These are phyloP conservation scores for Cubamyces sp. DNA, from an alignment of 768 basidiomycete species.

Conservation along the genomic window DNA sequence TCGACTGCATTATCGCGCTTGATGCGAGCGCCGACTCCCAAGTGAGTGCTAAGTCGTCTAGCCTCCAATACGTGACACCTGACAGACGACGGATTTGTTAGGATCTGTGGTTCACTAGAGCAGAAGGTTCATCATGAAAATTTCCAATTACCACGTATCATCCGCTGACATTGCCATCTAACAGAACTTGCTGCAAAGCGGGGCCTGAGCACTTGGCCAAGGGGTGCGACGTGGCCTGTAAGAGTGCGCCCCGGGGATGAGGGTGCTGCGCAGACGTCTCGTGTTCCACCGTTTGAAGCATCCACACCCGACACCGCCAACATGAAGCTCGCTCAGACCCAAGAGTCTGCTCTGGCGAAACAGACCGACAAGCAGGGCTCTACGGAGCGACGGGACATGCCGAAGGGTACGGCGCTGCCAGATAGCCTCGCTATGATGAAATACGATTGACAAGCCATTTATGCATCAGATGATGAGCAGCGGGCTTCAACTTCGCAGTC, in stretches of 20 bases:
- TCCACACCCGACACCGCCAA: conserved; percentile 22
- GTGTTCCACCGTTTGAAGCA: conserved; percentile 15
- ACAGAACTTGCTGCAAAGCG: conserved; percentile 32
- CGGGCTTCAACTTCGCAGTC: neutral
- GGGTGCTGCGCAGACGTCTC: conserved; percentile 3
- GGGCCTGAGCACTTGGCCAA: conserved; percentile 32
- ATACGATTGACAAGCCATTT: neutral
- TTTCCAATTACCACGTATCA: neutral
- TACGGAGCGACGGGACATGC: conserved; percentile 25
- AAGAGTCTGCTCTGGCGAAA: conserved; percentile 30
- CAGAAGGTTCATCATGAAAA: conserved; percentile 25
- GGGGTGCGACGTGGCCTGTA: conserved; percentile 32
- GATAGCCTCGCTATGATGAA: neutral
- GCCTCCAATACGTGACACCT: neutral
- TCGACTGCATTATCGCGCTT: conserved; percentile 34
- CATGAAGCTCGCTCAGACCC: conserved; percentile 31
- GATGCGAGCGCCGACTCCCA: conserved; percentile 35
- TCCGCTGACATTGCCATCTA: neutral
- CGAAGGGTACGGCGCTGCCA: conserved; percentile 14
- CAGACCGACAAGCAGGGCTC: conserved; percentile 27
- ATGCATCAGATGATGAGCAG: neutral
- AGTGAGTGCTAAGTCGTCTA: conserved; percentile 9
- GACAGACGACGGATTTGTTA: neutral
- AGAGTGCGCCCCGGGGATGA: conserved; percentile 16
- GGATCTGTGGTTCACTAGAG: conserved; percentile 35